A percentile compares a stretch with the other conserved stretches of the same genome.
phyloP scores from a whole-genome alignment of 331 rosid species.

The Spiraea crenata region DNA sequence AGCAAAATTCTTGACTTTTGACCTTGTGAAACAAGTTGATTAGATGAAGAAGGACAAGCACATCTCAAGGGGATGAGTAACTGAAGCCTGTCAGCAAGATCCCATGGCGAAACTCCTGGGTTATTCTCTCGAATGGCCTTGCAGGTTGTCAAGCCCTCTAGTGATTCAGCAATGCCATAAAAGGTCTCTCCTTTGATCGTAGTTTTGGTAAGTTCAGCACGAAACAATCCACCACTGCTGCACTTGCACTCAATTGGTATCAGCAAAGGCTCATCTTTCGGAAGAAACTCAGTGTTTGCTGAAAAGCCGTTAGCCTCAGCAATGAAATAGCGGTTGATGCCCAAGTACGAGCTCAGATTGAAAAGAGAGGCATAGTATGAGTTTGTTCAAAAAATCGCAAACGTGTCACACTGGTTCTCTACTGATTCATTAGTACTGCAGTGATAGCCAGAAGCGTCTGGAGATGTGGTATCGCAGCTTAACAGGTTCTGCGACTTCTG shows the following conservation, averaged over 20 bases:
- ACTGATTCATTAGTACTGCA: slow-evolving; percentile 32
- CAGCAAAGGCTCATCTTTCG: slow-evolving; percentile 51
- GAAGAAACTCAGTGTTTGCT: slow-evolving; percentile 56
- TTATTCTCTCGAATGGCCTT: slow-evolving; percentile 60
- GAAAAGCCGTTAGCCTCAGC: slow-evolving; percentile 77
- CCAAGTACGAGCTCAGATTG: slow-evolving; percentile 73
- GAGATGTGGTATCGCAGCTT: slow-evolving; percentile 45
- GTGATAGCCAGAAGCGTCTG: slow-evolving; percentile 47
- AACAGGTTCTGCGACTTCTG: slow-evolving; percentile 25
- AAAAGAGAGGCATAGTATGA: slow-evolving; percentile 63
- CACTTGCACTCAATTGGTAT: slow-evolving; percentile 77
- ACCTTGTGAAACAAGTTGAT: slow-evolving; percentile 14
- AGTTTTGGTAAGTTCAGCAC: slow-evolving; percentile 52
- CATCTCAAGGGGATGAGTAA: slow-evolving; percentile 70
- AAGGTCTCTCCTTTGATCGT: slow-evolving; percentile 67
- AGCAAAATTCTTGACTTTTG: slow-evolving; percentile 43
- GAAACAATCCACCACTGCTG: slow-evolving; percentile 39
- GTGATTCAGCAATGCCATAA: slow-evolving; percentile 53
- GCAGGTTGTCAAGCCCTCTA: slow-evolving; percentile 77
- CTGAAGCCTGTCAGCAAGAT: slow-evolving; percentile 37
- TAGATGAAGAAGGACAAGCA: slow-evolving; percentile 66
- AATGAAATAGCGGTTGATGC: slow-evolving; percentile 44
- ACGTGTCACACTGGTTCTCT: slow-evolving; percentile 53
- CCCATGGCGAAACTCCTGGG: slow-evolving; percentile 54
- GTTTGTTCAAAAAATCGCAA: slow-evolving; percentile 61